Conservation (phyloP, 371 early-diverging fungal genomes). For the Catenaria anguillulae region DNA sequence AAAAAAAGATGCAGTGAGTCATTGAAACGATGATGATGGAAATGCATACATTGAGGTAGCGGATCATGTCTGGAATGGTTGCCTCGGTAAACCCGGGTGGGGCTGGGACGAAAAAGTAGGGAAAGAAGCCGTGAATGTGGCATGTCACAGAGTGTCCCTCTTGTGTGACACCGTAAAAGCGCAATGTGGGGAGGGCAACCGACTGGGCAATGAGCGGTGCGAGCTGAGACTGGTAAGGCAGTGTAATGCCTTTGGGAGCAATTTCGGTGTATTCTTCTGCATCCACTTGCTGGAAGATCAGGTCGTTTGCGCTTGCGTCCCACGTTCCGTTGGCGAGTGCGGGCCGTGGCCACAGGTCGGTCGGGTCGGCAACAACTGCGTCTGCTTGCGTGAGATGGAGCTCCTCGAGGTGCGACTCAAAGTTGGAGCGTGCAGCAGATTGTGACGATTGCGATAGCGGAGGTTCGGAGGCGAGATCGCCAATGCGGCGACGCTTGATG, state of each 20-base stretch:
- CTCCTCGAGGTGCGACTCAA: neutral
- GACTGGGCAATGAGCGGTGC: slow-evolving; percentile 17
- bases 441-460: neutral
- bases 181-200: slow-evolving; percentile 43
- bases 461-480: neutral
- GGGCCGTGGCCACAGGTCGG: slow-evolving; percentile 5
- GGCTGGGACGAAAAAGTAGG: slow-evolving; percentile 92
- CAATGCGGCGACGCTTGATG: neutral
- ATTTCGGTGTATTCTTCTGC: slow-evolving; percentile 54
- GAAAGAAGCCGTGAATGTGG: slow-evolving; percentile 81
- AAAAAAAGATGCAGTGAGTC: too few species aligned
- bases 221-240: neutral
- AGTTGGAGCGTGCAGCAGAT: neutral
- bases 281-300: slow-evolving; percentile 89
- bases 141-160: slow-evolving; percentile 74
- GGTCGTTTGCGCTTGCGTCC: neutral
- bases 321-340: neutral
- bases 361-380: slow-evolving; percentile 3
- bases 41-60: slow-evolving; percentile 38
- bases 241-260: slow-evolving; percentile 10
- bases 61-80: slow-evolving; percentile 37
- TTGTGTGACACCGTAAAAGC: slow-evolving; percentile 82
- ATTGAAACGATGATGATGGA: neutral
- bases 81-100: slow-evolving; percentile 55
- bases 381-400: neutral